phyloP scores from a whole-genome alignment of 192 early-diverging fungal species.

The Linnemannia elongata region DNA sequence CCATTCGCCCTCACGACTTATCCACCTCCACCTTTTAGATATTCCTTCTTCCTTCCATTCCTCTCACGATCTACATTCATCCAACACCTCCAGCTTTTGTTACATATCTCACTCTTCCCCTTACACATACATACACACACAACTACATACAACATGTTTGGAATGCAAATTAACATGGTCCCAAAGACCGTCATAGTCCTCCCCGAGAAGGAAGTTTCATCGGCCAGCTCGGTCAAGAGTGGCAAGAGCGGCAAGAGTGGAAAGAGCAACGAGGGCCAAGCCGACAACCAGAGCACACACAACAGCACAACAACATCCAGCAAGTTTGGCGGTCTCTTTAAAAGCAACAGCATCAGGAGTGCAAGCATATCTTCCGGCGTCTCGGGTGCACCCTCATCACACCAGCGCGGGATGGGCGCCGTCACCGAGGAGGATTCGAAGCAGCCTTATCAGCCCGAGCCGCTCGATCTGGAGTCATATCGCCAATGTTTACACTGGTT shows the following conservation, averaged over 20 bases:
- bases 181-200: conserved; percentile 16
- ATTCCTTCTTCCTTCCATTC: not conserved
- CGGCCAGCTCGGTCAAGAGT: conserved; percentile 51
- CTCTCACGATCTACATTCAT: not conserved
- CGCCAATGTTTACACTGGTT: conserved; percentile 52
- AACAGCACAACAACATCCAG: conserved; percentile 5
- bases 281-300: not conserved
- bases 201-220: conserved; percentile 22
- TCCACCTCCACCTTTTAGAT: not conserved
- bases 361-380: conserved; percentile 36
- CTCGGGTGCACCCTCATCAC: conserved; percentile 17
- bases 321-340: conserved; percentile 39
- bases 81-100: not conserved
- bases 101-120: not conserved
- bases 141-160: conserved; percentile 31
- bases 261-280: conserved; percentile 14
- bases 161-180: conserved; percentile 35
- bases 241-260: conserved; percentile 51
- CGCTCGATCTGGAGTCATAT: conserved; percentile 38
- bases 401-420: conserved; percentile 29
- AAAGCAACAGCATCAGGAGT: conserved; percentile 50
- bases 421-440: conserved; percentile 24
- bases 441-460: conserved; percentile 12
- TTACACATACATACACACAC: not conserved
- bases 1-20: not conserved